Conservation (phyloP, 1,284 basidiomycete species). For the Ganoderma leucocontextum region DNA sequence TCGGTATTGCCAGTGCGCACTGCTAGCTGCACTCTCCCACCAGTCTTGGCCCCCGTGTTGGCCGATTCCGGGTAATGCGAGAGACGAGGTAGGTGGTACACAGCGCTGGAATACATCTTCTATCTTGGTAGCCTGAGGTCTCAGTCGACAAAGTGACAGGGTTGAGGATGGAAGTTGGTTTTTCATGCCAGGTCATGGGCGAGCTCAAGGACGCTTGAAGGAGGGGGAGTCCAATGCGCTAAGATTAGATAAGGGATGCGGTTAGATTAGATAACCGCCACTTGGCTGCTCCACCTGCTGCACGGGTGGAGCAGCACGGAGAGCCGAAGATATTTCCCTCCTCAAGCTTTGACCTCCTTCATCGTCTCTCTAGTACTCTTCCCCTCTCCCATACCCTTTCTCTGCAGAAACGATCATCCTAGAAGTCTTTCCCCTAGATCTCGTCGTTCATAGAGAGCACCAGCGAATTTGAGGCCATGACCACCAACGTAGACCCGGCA, state of each 20-base stretch:
- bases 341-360: background rate
- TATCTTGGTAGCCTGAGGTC: background rate
- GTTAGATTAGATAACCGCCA: background rate
- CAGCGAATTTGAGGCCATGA: slow-evolving; percentile 10
- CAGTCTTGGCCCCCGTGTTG: too few species aligned
- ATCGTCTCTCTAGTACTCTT: background rate
- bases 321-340: background rate
- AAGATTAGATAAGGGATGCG: background rate
- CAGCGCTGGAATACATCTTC: background rate
- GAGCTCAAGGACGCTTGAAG: background rate
- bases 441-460: background rate
- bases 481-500: slow-evolving; percentile 29
- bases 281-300: too few species aligned
- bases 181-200: background rate
- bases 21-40: too few species aligned
- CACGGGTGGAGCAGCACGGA: background rate
- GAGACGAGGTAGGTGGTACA: background rate
- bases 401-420: background rate
- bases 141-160: background rate
- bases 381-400: background rate
- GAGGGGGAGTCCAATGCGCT: too few species aligned
- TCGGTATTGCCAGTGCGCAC: too few species aligned
- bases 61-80: background rate
- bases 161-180: background rate
- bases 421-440: background rate